phyloP scores from a whole-genome alignment of 2,329 filamentous ascomycete species.

The Laburnicola sp. region DNA sequence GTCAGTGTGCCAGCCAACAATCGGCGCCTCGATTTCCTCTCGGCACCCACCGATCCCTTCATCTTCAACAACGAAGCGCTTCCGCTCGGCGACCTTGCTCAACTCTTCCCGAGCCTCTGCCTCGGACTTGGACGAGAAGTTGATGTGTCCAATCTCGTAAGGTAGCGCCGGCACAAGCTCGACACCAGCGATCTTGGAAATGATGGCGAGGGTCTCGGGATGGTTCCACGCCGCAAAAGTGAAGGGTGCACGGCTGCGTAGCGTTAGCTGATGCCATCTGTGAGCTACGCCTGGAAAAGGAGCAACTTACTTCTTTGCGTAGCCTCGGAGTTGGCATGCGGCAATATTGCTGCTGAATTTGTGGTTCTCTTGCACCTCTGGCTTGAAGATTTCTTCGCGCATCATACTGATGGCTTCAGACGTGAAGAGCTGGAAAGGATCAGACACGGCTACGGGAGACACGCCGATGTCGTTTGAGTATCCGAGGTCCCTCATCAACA shows the following conservation, averaged over 20 bases:
- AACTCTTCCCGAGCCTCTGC: constrained; percentile 52
- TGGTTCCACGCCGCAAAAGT: constrained; percentile 64
- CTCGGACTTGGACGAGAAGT: constrained; percentile 57
- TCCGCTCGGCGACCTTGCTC: constrained; percentile 44
- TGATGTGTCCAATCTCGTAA: constrained; percentile 63
- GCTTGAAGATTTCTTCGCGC: constrained; percentile 63
- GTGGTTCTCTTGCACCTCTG: constrained; percentile 60
- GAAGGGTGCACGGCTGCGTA: constrained; percentile 62
- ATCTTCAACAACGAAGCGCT: constrained; percentile 42
- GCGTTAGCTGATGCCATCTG: neutral
- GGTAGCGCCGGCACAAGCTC: constrained; percentile 61
- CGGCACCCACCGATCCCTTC: constrained; percentile 49
- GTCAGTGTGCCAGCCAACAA: constrained; percentile 66
- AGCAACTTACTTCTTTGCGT: constrained; percentile 58
- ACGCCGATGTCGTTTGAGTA: constrained; percentile 59
- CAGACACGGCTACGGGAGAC: constrained; percentile 65
- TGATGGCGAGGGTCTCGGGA: constrained; percentile 56
- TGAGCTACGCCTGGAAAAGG: too few species aligned
- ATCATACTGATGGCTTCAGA: constrained; percentile 64
- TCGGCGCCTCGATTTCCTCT: constrained; percentile 56
- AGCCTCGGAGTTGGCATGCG: constrained; percentile 59
- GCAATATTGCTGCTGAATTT: constrained; percentile 63
- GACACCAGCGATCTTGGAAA: constrained; percentile 61
- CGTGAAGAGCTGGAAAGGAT: constrained; percentile 67
- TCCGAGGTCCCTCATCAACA: constrained; percentile 66